phyloP scores from a whole-genome alignment of 257 asterid genomes.

The Fraxinus cuspidata region DNA sequence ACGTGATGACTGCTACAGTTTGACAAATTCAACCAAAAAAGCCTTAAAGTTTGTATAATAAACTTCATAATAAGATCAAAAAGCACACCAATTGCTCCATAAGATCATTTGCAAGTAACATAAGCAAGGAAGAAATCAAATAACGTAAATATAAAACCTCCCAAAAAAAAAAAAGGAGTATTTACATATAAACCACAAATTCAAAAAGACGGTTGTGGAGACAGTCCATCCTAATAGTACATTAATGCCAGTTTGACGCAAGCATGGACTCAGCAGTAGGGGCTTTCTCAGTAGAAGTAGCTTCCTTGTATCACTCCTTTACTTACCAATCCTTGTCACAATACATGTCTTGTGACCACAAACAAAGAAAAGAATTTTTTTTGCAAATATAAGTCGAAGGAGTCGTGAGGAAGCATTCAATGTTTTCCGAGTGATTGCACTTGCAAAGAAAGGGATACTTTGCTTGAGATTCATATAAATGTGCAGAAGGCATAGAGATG shows the following conservation, averaged over 20 bases:
- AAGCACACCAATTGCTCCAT: not conserved
- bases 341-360: not conserved
- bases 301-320: too few relatives aligned
- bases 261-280: too few relatives aligned
- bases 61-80: constrained; percentile 4
- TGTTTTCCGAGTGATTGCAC: constrained; percentile 13
- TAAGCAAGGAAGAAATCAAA: not conserved
- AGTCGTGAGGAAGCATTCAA: not conserved
- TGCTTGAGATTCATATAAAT: constrained; percentile 17
- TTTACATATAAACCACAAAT: not conserved
- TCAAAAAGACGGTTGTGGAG: constrained; percentile 1
- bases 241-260: too few relatives aligned
- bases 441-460: constrained; percentile 8
- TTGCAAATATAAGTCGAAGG: not conserved
- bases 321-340: not conserved
- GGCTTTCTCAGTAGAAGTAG: too few relatives aligned
- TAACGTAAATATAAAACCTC: not conserved
- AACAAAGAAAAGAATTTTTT: constrained; percentile 3
- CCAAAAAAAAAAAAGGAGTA: constrained; percentile 3
- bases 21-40: not conserved
- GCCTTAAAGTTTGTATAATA: not conserved
- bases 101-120: not conserved
- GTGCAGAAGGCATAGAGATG: constrained; percentile 17
- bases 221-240: too few relatives aligned
- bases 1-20: not conserved